Evolutionary conservation across 192 early-diverging fungal genomes (phyloP).

Genomic region (Coemansia sp.): DNA sequence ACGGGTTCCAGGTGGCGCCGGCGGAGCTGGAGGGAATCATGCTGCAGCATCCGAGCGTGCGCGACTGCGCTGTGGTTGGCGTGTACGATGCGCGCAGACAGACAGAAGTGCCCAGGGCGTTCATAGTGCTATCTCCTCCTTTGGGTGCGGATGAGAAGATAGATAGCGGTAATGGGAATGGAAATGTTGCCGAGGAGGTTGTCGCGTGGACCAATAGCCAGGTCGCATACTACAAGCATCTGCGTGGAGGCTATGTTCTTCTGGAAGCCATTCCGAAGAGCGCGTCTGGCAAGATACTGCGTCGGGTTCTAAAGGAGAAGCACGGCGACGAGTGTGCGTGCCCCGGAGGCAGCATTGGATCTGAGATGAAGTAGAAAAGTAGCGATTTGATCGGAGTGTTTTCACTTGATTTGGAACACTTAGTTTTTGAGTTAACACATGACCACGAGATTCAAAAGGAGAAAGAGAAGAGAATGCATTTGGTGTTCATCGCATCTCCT

Average conservation of each 20-base stretch:
- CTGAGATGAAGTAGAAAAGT: too few relatives aligned
- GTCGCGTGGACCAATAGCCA: slow-evolving; percentile 26
- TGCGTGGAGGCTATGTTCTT: slow-evolving; percentile 32
- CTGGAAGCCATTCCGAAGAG: slow-evolving; percentile 38
- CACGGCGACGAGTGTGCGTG: not conserved
- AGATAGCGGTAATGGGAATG: not conserved
- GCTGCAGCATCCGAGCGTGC: slow-evolving; percentile 64
- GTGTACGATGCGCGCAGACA: slow-evolving; percentile 57
- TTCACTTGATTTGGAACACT: too few relatives aligned
- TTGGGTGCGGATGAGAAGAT: slow-evolving; percentile 3
- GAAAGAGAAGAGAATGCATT: too few relatives aligned
- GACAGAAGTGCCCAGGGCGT: slow-evolving; percentile 53
- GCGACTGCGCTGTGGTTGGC: slow-evolving; percentile 68
- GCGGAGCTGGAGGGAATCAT: slow-evolving; percentile 80
- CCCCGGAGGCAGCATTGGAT: too few relatives aligned
- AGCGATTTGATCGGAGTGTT: too few relatives aligned
- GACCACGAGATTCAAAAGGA: too few relatives aligned
- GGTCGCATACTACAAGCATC: slow-evolving; percentile 45
- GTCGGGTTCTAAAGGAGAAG: slow-evolving; percentile 34
- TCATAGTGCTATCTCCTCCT: slow-evolving; percentile 17
- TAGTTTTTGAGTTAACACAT: too few relatives aligned
- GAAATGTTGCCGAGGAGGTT: not conserved
- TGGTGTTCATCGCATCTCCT: too few relatives aligned
- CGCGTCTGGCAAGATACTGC: slow-evolving; percentile 44
- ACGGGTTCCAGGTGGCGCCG: slow-evolving; percentile 77